phyloP scores from a whole-genome alignment of 140 eudicot species.

The Oenanthe javanica region DNA sequence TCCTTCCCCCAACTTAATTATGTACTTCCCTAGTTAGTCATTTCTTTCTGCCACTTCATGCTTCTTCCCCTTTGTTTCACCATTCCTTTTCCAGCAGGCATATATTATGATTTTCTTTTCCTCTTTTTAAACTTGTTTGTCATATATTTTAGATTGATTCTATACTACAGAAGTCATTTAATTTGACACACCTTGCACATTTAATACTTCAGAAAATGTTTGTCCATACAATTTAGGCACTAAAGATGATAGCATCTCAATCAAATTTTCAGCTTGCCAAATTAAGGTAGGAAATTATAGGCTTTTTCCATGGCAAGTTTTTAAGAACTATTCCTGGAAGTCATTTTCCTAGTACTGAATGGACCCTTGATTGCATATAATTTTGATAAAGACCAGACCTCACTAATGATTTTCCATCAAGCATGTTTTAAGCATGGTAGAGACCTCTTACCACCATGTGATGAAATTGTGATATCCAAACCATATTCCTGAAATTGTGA shows the following conservation, averaged over 20 bases:
- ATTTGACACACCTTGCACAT: neutral
- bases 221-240: neutral
- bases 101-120: too few species aligned
- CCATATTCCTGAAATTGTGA: slow-evolving; percentile 10
- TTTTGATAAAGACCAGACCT: neutral
- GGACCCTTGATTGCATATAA: neutral
- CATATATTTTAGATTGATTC: too few species aligned
- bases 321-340: neutral
- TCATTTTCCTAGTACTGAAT: neutral
- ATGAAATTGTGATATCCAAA: slow-evolving; percentile 1
- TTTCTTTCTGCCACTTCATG: too few species aligned
- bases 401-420: slow-evolving; percentile 24
- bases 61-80: too few species aligned
- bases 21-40: too few species aligned
- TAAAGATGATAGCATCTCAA: neutral
- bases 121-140: too few species aligned
- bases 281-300: neutral
- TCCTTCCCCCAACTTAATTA: too few species aligned
- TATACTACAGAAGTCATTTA: too few species aligned
- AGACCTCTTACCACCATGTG: slow-evolving; percentile 19
- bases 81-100: too few species aligned
- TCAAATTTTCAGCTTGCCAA: neutral
- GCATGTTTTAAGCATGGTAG: slow-evolving; percentile 28
- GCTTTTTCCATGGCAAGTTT: neutral
- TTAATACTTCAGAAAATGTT: neutral